A percentile compares a stretch with the other conserved stretches of the same genome.
These are phyloP conservation scores for Cercospora nicotianae DNA, from an alignment of 2,329 filamentous ascomycete species.

Conservation along the genomic window DNA sequence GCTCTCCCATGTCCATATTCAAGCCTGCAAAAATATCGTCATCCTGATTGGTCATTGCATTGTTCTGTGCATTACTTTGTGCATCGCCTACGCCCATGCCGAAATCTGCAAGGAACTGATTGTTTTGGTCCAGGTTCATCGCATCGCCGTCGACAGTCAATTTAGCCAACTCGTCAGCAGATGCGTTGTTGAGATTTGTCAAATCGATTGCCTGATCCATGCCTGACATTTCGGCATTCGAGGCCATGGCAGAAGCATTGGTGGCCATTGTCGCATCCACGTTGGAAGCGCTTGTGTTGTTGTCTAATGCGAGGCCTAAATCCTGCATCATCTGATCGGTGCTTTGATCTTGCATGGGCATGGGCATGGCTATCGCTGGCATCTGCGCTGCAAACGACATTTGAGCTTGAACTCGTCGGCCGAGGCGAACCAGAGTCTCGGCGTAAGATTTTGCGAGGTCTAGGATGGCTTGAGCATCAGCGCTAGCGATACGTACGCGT, in stretches of 20 bases:
- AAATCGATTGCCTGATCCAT: constrained; percentile 24
- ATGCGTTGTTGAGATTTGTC: constrained; percentile 15
- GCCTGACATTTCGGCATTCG: constrained; percentile 26
- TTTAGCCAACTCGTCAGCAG: constrained; percentile 30
- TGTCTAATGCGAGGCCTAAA: constrained; percentile 34
- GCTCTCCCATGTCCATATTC: constrained; percentile 40
- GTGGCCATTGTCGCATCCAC: constrained; percentile 22
- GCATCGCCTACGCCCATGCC: constrained; percentile 22
- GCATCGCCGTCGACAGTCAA: constrained; percentile 24
- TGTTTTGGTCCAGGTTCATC: constrained; percentile 32
- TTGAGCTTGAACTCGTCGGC: constrained; percentile 37
- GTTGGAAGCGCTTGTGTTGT: constrained; percentile 17
- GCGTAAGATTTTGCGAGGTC: constrained; percentile 60
- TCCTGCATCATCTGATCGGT: constrained; percentile 40
- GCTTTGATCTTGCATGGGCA: constrained; percentile 27
- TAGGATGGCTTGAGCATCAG: constrained; percentile 55
- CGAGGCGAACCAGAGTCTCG: constrained; percentile 42
- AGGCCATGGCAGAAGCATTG: constrained; percentile 7
- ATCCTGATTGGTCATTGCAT: constrained; percentile 37
- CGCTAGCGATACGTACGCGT: constrained; percentile 52
- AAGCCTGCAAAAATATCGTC: constrained; percentile 48
- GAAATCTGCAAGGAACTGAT: constrained; percentile 18
- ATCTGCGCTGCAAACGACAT: constrained; percentile 64
- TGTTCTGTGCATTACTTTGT: constrained; percentile 32
- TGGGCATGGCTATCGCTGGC: constrained; percentile 31